Conservation (phyloP, 768 basidiomycete genomes). For the Suillus plorans region DNA sequence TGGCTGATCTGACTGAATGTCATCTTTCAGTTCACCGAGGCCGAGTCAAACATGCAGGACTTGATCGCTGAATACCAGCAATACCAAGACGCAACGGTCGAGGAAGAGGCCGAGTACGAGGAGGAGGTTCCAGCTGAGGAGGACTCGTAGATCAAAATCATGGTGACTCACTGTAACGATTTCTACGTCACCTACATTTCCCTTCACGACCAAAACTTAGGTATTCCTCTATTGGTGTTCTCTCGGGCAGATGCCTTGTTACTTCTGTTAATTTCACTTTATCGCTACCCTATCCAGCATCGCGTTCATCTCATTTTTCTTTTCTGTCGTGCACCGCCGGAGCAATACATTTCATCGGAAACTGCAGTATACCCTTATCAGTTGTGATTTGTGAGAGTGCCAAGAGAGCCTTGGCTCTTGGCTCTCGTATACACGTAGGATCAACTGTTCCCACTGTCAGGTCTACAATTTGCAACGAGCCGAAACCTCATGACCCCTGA, state of each 20-base stretch:
- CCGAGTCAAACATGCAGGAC: slow-evolving; percentile 99
- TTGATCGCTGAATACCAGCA: slow-evolving; percentile 97
- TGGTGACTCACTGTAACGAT: slow-evolving; percentile 19
- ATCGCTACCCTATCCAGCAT: slow-evolving; percentile 31
- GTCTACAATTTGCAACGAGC: background rate
- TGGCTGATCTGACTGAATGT: background rate
- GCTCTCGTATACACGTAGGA: background rate
- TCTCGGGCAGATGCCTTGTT: slow-evolving; percentile 25
- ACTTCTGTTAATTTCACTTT: slow-evolving; percentile 30
- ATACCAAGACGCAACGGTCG: slow-evolving; percentile 92
- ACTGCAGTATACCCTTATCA: slow-evolving; percentile 9
- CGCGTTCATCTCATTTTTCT: slow-evolving; percentile 15
- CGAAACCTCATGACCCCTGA: background rate
- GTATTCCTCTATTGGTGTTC: slow-evolving; percentile 33
- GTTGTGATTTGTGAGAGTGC: background rate
- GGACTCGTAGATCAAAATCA: slow-evolving; percentile 43
- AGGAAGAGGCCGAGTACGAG: slow-evolving; percentile 89
- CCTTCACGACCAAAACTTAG: slow-evolving; percentile 36
- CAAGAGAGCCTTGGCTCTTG: background rate
- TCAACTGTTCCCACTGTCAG: background rate
- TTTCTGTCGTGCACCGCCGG: slow-evolving; percentile 10
- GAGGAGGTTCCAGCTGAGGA: slow-evolving; percentile 69
- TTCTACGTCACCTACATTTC: slow-evolving; percentile 14
- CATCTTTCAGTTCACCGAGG: slow-evolving; percentile 80
- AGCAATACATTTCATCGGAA: slow-evolving; percentile 14